phyloP scores from a whole-genome alignment of 352 stramenopile genomes.

The Paralagenidium karlingii region DNA sequence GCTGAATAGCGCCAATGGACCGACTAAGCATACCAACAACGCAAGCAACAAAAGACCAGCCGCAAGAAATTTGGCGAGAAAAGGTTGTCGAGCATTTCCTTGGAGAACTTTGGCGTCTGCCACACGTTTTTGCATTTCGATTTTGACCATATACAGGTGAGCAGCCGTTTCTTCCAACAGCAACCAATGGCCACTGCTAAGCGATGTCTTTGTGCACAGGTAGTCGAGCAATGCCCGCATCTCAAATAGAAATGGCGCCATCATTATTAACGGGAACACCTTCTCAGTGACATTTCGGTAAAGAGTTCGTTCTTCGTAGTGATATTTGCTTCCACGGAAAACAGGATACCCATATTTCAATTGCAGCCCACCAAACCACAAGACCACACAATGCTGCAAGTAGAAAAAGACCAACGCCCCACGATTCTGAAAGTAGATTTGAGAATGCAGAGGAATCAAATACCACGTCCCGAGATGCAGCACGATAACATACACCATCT shows the following conservation, averaged over 20 bases:
- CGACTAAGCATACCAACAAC: conserved; percentile 62
- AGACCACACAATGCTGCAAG: conserved; percentile 59
- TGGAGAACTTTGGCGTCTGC: conserved; percentile 55
- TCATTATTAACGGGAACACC: conserved; percentile 63
- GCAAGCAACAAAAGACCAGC: conserved; percentile 73
- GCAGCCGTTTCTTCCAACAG: conserved; percentile 72
- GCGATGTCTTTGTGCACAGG: conserved; percentile 74
- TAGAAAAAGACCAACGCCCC: conserved; percentile 66
- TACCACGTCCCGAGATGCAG: conserved; percentile 68
- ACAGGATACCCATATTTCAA: conserved; percentile 80
- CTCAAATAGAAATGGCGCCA: conserved; percentile 78
- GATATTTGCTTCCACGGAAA: conserved; percentile 67
- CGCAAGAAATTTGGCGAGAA: conserved; percentile 43
- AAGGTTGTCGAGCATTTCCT: conserved; percentile 65
- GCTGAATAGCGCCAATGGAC: conserved; percentile 70
- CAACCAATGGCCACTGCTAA: conserved; percentile 72
- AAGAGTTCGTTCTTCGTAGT: conserved; percentile 27
- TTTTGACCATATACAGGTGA: conserved; percentile 66
- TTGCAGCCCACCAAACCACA: conserved; percentile 66
- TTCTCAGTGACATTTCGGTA: conserved; percentile 42
- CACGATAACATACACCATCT: conserved; percentile 60
- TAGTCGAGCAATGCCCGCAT: conserved; percentile 80
- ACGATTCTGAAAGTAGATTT: conserved; percentile 70
- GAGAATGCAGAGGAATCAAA: conserved; percentile 56
- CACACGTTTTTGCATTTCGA: conserved; percentile 63